Evolutionary conservation across 345 rosid genomes (phyloP), one percentile per base, ranked within the genome.

Genomic region (Corchorus olitorius): DNA sequence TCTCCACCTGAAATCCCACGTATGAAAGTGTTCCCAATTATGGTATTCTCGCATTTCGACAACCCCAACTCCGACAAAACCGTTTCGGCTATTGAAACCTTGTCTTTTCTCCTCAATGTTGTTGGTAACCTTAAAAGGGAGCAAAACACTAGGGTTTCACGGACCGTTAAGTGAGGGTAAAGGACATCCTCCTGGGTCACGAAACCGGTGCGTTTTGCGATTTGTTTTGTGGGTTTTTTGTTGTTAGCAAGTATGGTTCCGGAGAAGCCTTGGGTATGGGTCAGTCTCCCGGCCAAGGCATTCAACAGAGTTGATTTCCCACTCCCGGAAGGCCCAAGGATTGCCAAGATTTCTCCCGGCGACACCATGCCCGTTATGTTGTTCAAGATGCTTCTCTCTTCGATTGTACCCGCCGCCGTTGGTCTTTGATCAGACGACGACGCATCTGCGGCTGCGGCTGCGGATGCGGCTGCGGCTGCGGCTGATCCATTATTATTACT

Each of bases 321-420:
- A 43, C 99, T 87, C n/a, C 99, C 99, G 0, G 98, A 95, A 0
- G 99, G 99, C 2, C 99, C 99, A 4, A 95, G 91, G 74, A 95
- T 72, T 54, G 99, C 98, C 79, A 95, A 83, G 78, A 91, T 86
- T 86, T 95, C 97, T 1, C 99, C 99, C 0, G 99, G 97, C 0
- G 92, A 89, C 0, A 87, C 93, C 85, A 88, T 82, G 41, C 98
- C 99, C 7, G 97, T 89, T 70, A 95, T 83, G 37, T 91, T 93
- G 11, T 67, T 79, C 58, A 95, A 86, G 64, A 95, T 87, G 1
- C 83, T 87, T 41, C 91, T 88, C 72, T 93, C 95, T 45, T 84
- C 83, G 50, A 75, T 37, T n/a, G 41, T 20, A 15, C n/a, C n/a
- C n/a, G n/a, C n/a, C n/a, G 70, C 65, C 75, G 73, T 56, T 14